phyloP scores from a whole-genome alignment of 805 yeast genomes.

The Saturnispora hagleri region DNA sequence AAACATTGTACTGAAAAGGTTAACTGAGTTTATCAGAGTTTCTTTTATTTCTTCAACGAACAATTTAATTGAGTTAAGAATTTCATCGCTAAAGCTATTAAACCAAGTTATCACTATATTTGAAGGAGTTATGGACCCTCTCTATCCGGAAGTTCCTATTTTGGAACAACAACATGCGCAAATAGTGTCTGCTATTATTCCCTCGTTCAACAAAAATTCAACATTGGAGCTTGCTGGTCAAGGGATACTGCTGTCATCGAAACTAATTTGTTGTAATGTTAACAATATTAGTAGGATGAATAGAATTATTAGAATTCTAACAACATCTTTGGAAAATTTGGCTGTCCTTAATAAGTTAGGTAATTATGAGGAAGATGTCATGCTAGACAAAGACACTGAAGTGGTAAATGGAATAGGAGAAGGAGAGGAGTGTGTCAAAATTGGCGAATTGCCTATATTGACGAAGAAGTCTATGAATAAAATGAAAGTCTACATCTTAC shows the following conservation, averaged over 20 bases:
- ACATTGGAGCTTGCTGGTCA: conserved; percentile 64
- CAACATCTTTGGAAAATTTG: conserved; percentile 55
- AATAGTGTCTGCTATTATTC: conserved; percentile 79
- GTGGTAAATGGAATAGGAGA: conserved; percentile 10
- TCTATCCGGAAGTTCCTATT: conserved; percentile 59
- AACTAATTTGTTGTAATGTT: conserved; percentile 56
- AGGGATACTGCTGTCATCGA: conserved; percentile 72
- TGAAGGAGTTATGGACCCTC: conserved; percentile 58
- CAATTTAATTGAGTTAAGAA: conserved; percentile 47
- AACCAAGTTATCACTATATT: conserved; percentile 52
- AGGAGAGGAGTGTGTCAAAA: conserved; percentile 22
- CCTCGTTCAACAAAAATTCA: conserved; percentile 70
- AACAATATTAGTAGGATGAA: conserved; percentile 39
- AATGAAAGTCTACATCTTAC: conserved; percentile 50
- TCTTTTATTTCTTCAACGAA: conserved; percentile 80
- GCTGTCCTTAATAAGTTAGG: conserved; percentile 20
- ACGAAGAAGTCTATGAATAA: conserved; percentile 40
- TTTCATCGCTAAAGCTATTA: conserved; percentile 57
- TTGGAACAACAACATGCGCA: conserved; percentile 94
- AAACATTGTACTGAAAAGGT: conserved; percentile 33
- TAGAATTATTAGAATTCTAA: conserved; percentile 55
- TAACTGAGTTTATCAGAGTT: conserved; percentile 62
- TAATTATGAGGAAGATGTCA: conserved; percentile 15
- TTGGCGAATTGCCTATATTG: conserved; percentile 46
- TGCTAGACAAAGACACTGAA: not conserved